Evolutionary conservation across 164 flowering plant genomes (phyloP), one percentile per base, ranked within the genome.

Genomic region (Vitis riparia): DNA sequence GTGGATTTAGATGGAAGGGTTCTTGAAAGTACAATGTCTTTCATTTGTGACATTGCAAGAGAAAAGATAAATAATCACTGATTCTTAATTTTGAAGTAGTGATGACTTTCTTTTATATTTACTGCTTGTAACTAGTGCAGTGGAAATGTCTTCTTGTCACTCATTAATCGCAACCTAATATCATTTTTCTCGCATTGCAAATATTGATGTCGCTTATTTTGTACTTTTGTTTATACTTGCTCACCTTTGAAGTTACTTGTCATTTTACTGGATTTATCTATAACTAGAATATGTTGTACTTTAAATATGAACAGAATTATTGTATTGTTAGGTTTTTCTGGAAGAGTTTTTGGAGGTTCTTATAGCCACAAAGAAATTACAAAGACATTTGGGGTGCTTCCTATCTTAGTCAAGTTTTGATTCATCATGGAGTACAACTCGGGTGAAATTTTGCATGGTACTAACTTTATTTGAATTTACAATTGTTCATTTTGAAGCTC

Each of bases 331-430:
- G 63, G 49, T 32, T 14, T n/a, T 13, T 57, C 29, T 9, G n/a
- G 17, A 30, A 51, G 72, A 55, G 71, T 69, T 61, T 61, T 52
- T 63, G 12, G 30, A n/a, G 62, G 17, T 61, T 37, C 50, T 61
- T 12, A 61, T 2, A 30, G 49, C 14, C 63, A 30, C 29, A 32
- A 9, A 30, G 8, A 11, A 61, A 3, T 4, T 32, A 2, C 47
- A 6, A 37, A 50, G 17, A 61, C 27, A 8, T 19, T 9, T 9
- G 59, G 1, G 29, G 11, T 16, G 59, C 15, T 32, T 12, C 48
- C 44, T 37, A 16, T 61, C 16, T 32, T 14, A 7, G 5, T 5
- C 62, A 57, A 56, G 27, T 48, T 53, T 57, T 19, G 32, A 55
- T 55, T 67, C 30, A 30, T 47, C 55, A 70, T 71, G 73, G 68